A percentile compares a stretch with the other conserved stretches of the same genome.
Conservation (phyloP, 2,329 filamentous ascomycete genomes). For the Emergomyces orientalis region DNA sequence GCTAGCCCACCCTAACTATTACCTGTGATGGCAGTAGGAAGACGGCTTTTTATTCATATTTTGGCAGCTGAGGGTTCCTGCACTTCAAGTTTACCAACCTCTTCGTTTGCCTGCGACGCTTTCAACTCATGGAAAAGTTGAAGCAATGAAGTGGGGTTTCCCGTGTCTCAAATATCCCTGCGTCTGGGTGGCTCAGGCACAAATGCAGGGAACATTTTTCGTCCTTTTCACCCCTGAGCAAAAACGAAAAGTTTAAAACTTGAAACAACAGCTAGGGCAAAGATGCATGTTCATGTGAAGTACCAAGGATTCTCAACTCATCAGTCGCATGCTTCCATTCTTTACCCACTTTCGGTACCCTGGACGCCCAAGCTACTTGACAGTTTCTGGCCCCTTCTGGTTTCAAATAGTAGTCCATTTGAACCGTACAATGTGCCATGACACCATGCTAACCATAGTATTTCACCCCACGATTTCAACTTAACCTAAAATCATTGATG, state of each 20-base stretch:
- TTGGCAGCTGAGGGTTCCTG: neutral
- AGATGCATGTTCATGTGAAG: neutral
- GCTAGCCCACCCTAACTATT: too few relatives aligned
- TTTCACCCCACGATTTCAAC: neutral
- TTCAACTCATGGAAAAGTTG: neutral
- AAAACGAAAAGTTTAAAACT: neutral
- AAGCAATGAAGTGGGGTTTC: neutral
- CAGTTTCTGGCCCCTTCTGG: neutral
- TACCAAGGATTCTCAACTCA: neutral
- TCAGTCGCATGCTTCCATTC: neutral
- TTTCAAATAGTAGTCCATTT: too few relatives aligned
- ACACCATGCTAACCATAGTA: neutral
- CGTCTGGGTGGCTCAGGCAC: neutral
- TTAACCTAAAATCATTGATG: neutral
- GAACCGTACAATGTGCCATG: too few relatives aligned
- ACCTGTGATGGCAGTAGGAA: too few relatives aligned
- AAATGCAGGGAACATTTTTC: neutral
- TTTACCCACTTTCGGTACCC: neutral
- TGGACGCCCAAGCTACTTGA: neutral
- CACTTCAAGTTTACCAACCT: neutral
- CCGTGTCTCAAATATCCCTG: neutral
- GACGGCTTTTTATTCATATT: too few relatives aligned
- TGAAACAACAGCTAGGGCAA: neutral
- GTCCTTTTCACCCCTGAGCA: neutral
- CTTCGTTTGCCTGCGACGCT: neutral